Conservation (phyloP, 2,329 filamentous ascomycete species). For the Knoxdaviesia capensis region DNA sequence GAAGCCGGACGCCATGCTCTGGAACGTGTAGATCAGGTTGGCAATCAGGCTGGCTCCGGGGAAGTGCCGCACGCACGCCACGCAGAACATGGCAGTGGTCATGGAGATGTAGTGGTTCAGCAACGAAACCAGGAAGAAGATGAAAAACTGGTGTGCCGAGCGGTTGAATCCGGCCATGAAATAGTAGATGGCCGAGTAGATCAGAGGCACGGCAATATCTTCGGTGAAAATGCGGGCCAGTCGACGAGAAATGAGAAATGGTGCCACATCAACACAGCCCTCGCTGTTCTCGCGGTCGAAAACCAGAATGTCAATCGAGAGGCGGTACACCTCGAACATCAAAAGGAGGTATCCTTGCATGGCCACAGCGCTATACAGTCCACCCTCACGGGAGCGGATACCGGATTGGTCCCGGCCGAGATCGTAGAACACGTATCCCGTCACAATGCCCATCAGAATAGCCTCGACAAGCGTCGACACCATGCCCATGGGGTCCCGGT, state of each 20-base stretch:
- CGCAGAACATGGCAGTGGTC: slow-evolving; percentile 47
- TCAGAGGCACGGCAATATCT: slow-evolving; percentile 50
- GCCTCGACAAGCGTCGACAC: slow-evolving; percentile 49
- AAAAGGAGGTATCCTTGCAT: slow-evolving; percentile 61
- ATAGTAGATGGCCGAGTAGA: slow-evolving; percentile 54
- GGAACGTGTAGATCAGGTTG: slow-evolving; percentile 53
- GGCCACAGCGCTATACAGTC: slow-evolving; percentile 49
- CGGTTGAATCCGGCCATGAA: slow-evolving; percentile 59
- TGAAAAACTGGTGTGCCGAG: slow-evolving; percentile 44
- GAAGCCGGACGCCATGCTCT: slow-evolving; percentile 56
- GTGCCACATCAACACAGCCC: slow-evolving; percentile 47
- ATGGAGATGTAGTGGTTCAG: slow-evolving; percentile 57
- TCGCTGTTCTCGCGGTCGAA: slow-evolving; percentile 62
- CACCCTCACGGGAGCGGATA: slow-evolving; percentile 54
- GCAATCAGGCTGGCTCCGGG: slow-evolving; percentile 50
- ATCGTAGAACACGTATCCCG: slow-evolving; percentile 52
- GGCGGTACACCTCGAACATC: slow-evolving; percentile 54
- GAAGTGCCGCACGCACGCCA: slow-evolving; percentile 46
- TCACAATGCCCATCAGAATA: slow-evolving; percentile 48
- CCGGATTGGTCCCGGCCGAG: slow-evolving; percentile 46
- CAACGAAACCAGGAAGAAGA: slow-evolving; percentile 48
- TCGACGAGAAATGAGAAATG: slow-evolving; percentile 50
- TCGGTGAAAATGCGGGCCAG: slow-evolving; percentile 49
- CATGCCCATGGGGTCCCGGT: slow-evolving; percentile 61
- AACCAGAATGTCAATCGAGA: slow-evolving; percentile 53